Conservation (phyloP, 306 rosid genomes). For the Dicorynia guianensis region DNA sequence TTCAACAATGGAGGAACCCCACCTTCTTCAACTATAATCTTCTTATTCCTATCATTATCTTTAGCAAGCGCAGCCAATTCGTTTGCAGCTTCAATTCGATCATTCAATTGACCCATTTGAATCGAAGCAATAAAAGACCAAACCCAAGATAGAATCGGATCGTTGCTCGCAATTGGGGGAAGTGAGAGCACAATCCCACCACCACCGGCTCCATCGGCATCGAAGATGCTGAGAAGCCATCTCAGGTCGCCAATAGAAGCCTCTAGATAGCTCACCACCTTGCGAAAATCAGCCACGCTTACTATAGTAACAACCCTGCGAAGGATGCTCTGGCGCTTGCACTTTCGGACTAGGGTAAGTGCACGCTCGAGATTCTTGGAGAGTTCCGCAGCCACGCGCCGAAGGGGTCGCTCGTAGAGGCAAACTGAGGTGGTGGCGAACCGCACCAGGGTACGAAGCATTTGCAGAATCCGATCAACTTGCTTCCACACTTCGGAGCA, state of each 20-base stretch:
- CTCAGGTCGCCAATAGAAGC: constrained; percentile 79
- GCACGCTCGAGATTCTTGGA: constrained; percentile 72
- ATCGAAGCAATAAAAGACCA: constrained; percentile 76
- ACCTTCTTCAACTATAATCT: constrained; percentile 72
- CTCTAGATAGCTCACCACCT: constrained; percentile 48
- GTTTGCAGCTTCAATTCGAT: constrained; percentile 67
- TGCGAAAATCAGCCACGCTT: constrained; percentile 63
- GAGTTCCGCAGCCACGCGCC: constrained; percentile 62
- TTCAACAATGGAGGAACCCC: constrained; percentile 71
- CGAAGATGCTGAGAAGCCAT: constrained; percentile 69
- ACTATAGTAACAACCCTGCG: constrained; percentile 72
- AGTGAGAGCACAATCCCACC: constrained; percentile 61
- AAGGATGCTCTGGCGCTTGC: constrained; percentile 67
- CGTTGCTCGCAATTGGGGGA: constrained; percentile 83
- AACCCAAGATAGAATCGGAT: constrained; percentile 79
- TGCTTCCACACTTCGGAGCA: constrained; percentile 70
- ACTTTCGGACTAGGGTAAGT: constrained; percentile 62
- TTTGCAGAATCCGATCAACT: constrained; percentile 67
- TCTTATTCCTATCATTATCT: constrained; percentile 75
- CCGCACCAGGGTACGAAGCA: constrained; percentile 73
- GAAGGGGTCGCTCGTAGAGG: constrained; percentile 73
- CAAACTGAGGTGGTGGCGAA: constrained; percentile 52
- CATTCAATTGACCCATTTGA: constrained; percentile 71
- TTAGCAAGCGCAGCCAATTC: constrained; percentile 64
- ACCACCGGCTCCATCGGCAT: constrained; percentile 44